These are phyloP conservation scores for Scheffersomyces segobiensis DNA, from an alignment of 1,139 yeast species.

Conservation along the genomic window DNA sequence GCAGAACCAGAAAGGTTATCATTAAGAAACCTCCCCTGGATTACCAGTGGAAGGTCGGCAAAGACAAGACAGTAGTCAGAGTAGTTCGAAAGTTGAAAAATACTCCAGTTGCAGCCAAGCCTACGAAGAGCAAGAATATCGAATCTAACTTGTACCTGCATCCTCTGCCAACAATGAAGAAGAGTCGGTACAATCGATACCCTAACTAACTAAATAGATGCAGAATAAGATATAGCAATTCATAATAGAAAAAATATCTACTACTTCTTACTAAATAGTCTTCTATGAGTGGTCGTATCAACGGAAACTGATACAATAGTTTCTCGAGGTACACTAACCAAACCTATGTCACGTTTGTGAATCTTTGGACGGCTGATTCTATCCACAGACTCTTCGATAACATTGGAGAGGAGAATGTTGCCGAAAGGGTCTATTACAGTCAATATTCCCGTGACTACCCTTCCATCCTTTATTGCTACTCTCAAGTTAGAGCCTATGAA, in stretches of 20 bases:
- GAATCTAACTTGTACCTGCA: not conserved
- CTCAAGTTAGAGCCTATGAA: constrained; percentile 37
- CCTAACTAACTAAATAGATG: not conserved
- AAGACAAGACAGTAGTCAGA: not conserved
- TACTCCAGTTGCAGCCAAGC: not conserved
- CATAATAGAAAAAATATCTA: not conserved
- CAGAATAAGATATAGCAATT: not conserved
- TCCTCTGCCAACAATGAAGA: not conserved
- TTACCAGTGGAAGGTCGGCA: not conserved
- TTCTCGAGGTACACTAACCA: constrained; percentile 46
- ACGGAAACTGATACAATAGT: constrained; percentile 28
- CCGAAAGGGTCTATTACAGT: constrained; percentile 51
- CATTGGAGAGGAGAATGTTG: constrained; percentile 38
- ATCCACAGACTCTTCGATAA: constrained; percentile 34
- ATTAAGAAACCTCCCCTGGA: constrained; percentile 11
- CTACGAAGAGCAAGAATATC: not conserved
- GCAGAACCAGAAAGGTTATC: constrained; percentile 15
- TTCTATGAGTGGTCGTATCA: constrained; percentile 20
- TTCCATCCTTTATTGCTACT: constrained; percentile 29
- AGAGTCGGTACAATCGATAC: not conserved
- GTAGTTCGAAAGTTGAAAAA: not conserved
- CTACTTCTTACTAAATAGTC: not conserved
- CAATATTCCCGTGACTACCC: constrained; percentile 39
- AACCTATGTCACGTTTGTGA: constrained; percentile 41
- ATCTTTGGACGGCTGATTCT: constrained; percentile 19